phyloP scores from a whole-genome alignment of 768 basidiomycete species.

The Tricholoma sp. region DNA sequence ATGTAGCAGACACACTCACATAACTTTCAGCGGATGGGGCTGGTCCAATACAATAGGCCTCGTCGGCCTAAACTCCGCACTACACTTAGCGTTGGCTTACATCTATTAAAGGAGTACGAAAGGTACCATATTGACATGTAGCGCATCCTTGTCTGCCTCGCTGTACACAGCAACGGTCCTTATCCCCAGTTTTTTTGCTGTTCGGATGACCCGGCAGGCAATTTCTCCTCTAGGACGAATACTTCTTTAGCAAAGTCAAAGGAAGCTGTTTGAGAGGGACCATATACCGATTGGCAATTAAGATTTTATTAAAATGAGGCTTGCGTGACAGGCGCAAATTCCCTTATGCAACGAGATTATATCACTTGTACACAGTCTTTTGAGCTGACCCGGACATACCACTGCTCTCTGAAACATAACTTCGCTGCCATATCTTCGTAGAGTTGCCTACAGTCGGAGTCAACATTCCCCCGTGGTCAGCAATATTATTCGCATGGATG shows the following conservation, averaged over 20 bases:
- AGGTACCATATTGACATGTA: conserved; percentile 78
- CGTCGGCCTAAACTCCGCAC: conserved; percentile 55
- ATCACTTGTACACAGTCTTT: not conserved
- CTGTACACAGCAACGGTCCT: conserved; percentile 91
- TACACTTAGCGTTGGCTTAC: not conserved
- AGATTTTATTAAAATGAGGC: conserved; percentile 84
- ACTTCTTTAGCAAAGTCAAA: not conserved
- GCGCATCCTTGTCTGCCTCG: conserved; percentile 73
- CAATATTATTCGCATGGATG: not conserved
- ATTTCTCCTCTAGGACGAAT: conserved; percentile 74
- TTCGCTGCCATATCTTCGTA: conserved; percentile 8
- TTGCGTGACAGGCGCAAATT: conserved; percentile 12
- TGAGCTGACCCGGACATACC: conserved; percentile 17
- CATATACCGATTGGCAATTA: conserved; percentile 81
- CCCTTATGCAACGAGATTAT: conserved; percentile 4
- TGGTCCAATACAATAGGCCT: conserved; percentile 92
- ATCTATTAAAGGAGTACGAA: not conserved
- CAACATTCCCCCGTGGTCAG: not conserved
- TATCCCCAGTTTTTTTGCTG: conserved; percentile 82
- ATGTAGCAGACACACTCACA: conserved; percentile 47
- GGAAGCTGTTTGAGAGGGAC: not conserved
- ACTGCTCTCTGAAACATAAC: conserved; percentile 24
- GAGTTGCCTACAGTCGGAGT: not conserved
- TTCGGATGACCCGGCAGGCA: conserved; percentile 91
- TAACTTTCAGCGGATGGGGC: conserved; percentile 87